Base-by-base conservation (phyloP, 306 rosid genomes). In the Vicia villosa region DNA sequence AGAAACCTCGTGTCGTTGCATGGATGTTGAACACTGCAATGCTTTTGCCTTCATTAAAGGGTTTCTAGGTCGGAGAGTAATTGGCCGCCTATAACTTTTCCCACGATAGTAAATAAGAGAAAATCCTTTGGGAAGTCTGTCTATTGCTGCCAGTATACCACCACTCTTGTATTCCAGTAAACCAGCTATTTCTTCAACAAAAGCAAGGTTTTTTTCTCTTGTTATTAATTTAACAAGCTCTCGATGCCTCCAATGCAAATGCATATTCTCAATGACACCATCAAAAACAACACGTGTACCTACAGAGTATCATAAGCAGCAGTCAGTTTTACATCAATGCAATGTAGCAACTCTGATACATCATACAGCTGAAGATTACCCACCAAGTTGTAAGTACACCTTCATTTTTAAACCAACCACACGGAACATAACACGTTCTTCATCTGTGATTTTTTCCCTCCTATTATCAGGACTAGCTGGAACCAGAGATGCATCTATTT, bases 211-310 rank as follows among this genome's bases (percentile, higher is more conserved):
- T 78, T 87, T 94, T 78, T 91, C 96, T 77, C 87, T 94, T 68
- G 96, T 77, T 46, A 94, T 88, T 70, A 94, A 66, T 72, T 94
- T 94, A 77, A 94, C 99, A 19, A 94, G 96, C 68, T 94, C 99
- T 67, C 99, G 87, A 73, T 94, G 88, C 74, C 75, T 91, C 99
- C 99, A 94, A 69, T 94, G 96, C 83, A 91, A 79, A 82, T 91
- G 99, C 99, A 94, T 94, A 79, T 91, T 94, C 87, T 94, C 91
- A 19, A 94, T 79, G 36, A 94, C 95, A 50, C 99, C 96, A 68
- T 84, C 88, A 76, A 91, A 91, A 62, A 87, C 91, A 63, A 96
- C 96, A 38, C 89, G 95, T 74, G 89, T 89, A 55, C 96, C 99
- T 94, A 85, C 78, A 63, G 60, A 85, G 73, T 45, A 68, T 51